A percentile compares a stretch with the other conserved stretches of the same genome.
These are phyloP conservation scores for Blastobotrys aristatus DNA, from an alignment of 1,139 yeast genomes.

Conservation along the genomic window DNA sequence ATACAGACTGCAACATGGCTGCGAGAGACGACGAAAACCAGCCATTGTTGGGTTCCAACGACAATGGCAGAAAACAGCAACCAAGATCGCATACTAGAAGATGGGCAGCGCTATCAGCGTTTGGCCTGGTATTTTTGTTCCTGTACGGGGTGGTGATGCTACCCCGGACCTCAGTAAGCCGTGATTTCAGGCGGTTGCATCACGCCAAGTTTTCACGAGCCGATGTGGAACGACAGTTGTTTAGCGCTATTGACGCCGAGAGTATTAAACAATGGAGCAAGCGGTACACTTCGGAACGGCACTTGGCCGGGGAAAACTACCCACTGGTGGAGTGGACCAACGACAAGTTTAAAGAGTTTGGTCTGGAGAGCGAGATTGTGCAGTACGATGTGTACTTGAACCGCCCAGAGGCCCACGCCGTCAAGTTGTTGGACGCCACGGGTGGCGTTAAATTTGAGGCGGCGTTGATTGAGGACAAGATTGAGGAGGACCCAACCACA, in stretches of 20 bases:
- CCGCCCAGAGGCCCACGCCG: constrained; percentile 53
- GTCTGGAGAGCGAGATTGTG: constrained; percentile 49
- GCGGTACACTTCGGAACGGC: constrained; percentile 54
- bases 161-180: constrained; percentile 78
- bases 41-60: constrained; percentile 5
- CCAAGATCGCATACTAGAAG: neutral
- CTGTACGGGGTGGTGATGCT: constrained; percentile 67
- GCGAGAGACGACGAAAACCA: neutral
- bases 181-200: constrained; percentile 78
- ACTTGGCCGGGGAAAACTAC: constrained; percentile 66
- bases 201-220: constrained; percentile 25
- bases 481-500: constrained; percentile 68
- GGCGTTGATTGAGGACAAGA: constrained; percentile 62
- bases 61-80: neutral
- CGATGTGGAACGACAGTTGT: constrained; percentile 32
- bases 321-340: constrained; percentile 63
- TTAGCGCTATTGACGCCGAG: constrained; percentile 27
- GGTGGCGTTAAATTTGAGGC: constrained; percentile 51
- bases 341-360: constrained; percentile 56
- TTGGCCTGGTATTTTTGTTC: constrained; percentile 50
- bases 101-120: constrained; percentile 21
- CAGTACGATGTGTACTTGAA: constrained; percentile 57
- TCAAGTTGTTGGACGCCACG: constrained; percentile 39
- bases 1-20: neutral
- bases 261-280: constrained; percentile 29